phyloP scores from a whole-genome alignment of 306 rosid genomes.

The Pterocarpus macrocarpus region DNA sequence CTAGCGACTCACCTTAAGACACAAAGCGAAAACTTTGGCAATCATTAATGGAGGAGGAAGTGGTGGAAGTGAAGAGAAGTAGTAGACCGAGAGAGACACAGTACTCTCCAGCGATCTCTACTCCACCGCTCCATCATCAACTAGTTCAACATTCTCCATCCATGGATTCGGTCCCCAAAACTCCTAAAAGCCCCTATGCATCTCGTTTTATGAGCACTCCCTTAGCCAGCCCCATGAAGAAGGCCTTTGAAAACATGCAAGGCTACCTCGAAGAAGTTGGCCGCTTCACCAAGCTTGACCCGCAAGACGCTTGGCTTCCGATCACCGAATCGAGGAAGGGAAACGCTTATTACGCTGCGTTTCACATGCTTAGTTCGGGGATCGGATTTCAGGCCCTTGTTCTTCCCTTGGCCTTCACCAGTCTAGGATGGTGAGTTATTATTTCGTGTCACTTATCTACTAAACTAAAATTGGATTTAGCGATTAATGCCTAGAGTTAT shows the following conservation, averaged over 20 bases:
- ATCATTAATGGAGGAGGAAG: slow-evolving; percentile 46
- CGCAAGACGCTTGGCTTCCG: slow-evolving; percentile 88
- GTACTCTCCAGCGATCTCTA: not conserved
- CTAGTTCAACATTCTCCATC: not conserved
- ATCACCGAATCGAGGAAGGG: slow-evolving; percentile 77
- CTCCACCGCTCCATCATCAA: slow-evolving; percentile 19
- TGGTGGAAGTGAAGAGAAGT: slow-evolving; percentile 41
- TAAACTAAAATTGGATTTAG: not conserved
- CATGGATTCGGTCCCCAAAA: slow-evolving; percentile 19
- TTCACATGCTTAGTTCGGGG: slow-evolving; percentile 71
- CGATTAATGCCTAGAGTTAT: not conserved
- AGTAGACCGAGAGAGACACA: slow-evolving; percentile 13
- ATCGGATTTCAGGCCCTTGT: slow-evolving; percentile 78
- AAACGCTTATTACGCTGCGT: slow-evolving; percentile 72
- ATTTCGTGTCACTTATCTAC: no score
- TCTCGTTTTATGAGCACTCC: slow-evolving; percentile 59
- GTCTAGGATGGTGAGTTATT: slow-evolving; percentile 65
- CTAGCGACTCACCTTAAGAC: not conserved
- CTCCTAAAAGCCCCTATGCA: slow-evolving; percentile 54
- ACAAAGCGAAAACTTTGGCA: not conserved
- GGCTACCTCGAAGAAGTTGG: slow-evolving; percentile 71
- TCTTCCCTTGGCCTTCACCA: slow-evolving; percentile 72
- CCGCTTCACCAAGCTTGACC: slow-evolving; percentile 67
- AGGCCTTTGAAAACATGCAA: slow-evolving; percentile 66
- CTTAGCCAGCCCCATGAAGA: slow-evolving; percentile 65